Conservation (phyloP, 192 early-diverging fungal species). For the Mycoemilia scoparia region DNA sequence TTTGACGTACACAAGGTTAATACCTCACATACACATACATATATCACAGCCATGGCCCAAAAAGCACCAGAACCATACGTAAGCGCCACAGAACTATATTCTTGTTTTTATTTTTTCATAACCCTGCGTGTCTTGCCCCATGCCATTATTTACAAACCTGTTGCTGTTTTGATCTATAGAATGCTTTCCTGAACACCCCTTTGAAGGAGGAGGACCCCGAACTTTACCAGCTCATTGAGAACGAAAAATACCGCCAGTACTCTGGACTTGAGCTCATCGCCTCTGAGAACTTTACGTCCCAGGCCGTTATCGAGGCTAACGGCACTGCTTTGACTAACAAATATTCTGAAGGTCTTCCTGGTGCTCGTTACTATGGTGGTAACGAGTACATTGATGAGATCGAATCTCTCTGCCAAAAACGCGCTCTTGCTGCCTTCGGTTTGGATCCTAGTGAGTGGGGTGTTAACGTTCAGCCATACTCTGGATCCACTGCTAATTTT, state of each 20-base stretch:
- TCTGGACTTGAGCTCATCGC: constrained; percentile 97
- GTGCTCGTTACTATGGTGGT: constrained; percentile 97
- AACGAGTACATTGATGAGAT: constrained; percentile 95
- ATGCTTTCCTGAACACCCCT: constrained; percentile 68
- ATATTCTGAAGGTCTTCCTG: constrained; percentile 98
- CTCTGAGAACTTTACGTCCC: constrained; percentile 99
- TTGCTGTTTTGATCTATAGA: too few species aligned
- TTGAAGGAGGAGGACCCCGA: constrained; percentile 85
- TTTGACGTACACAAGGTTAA: too few species aligned
- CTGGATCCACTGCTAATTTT: constrained; percentile 98
- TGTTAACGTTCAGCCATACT: constrained; percentile 99
- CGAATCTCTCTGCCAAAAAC: constrained; percentile 87
- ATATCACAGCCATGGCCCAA: too few species aligned
- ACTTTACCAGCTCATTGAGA: constrained; percentile 82
- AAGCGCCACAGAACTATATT: too few species aligned
- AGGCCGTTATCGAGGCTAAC: constrained; percentile 99
- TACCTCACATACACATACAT: too few species aligned
- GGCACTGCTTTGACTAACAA: constrained; percentile 99
- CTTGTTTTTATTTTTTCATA: too few species aligned
- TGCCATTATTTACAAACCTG: too few species aligned
- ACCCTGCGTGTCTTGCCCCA: too few species aligned
- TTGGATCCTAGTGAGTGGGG: constrained; percentile 86
- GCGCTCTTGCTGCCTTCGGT: constrained; percentile 85
- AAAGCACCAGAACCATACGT: too few species aligned
- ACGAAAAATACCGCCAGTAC: constrained; percentile 97